A percentile compares a stretch with the other conserved stretches of the same genome.
phyloP scores from a whole-genome alignment of 768 basidiomycete genomes.

The Tubosaeta sp. region DNA sequence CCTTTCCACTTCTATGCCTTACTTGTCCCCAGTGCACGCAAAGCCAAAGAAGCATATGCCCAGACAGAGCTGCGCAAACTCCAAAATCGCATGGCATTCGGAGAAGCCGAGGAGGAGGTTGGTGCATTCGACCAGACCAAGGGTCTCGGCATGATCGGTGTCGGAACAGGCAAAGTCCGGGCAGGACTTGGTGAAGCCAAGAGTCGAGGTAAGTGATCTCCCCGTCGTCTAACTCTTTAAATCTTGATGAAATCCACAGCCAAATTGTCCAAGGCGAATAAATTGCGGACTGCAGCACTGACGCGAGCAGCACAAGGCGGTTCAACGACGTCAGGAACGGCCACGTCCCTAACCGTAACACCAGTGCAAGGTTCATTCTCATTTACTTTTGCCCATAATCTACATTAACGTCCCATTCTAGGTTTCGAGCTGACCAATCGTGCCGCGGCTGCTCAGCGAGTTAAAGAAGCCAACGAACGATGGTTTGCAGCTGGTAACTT shows the following conservation, averaged over 20 bases:
- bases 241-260: conserved; percentile 44
- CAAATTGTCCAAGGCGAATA: conserved; percentile 94
- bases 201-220: conserved; percentile 67
- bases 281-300: conserved; percentile 81
- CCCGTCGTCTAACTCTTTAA: neutral
- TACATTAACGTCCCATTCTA: conserved; percentile 15
- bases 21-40: conserved; percentile 64
- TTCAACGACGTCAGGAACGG: conserved; percentile 68
- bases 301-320: conserved; percentile 63
- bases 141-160: conserved; percentile 96
- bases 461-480: conserved; percentile 93
- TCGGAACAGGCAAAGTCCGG: conserved; percentile 81
- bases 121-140: conserved; percentile 97
- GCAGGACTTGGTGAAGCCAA: conserved; percentile 85
- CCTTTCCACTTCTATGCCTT: neutral
- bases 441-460: conserved; percentile 75
- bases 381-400: neutral
- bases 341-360: conserved; percentile 90
- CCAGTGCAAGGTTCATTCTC: conserved; percentile 78
- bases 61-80: conserved; percentile 95
- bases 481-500: conserved; percentile 92
- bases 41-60: conserved; percentile 97
- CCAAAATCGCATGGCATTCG: conserved; percentile 96
- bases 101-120: conserved; percentile 92
- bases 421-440: conserved; percentile 96